These are phyloP conservation scores for Bipolaris victoriae DNA, from an alignment of 2,329 filamentous ascomycete species.

Conservation along the genomic window DNA sequence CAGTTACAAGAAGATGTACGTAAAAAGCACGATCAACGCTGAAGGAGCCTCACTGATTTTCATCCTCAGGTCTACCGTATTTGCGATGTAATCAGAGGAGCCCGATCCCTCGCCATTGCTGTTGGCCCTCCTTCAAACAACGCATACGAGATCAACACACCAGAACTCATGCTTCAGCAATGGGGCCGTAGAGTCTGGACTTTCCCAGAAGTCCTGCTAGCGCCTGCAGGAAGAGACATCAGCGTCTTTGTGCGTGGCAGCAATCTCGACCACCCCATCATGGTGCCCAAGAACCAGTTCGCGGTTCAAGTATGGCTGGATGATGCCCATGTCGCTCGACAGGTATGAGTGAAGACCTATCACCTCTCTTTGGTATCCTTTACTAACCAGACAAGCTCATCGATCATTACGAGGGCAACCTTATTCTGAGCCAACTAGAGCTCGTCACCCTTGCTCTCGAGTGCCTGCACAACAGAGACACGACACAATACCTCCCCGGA, in stretches of 20 bases:
- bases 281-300: slow-evolving; percentile 51
- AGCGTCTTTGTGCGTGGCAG: slow-evolving; percentile 42
- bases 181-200: slow-evolving; percentile 58
- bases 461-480: slow-evolving; percentile 51
- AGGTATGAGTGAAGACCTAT: slow-evolving; percentile 15
- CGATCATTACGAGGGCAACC: slow-evolving; percentile 54
- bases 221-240: slow-evolving; percentile 38
- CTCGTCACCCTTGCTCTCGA: slow-evolving; percentile 51
- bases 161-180: slow-evolving; percentile 46
- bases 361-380: neutral
- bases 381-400: slow-evolving; percentile 44
- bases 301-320: slow-evolving; percentile 49
- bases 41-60: neutral
- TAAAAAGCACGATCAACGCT: neutral
- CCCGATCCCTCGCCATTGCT: slow-evolving; percentile 52
- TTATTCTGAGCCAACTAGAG: slow-evolving; percentile 51
- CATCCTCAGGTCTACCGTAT: slow-evolving; percentile 50
- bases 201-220: slow-evolving; percentile 53
- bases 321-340: slow-evolving; percentile 47
- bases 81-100: slow-evolving; percentile 54
- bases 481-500: slow-evolving; percentile 46
- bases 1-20: slow-evolving; percentile 40
- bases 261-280: slow-evolving; percentile 28
- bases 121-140: slow-evolving; percentile 42
- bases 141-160: slow-evolving; percentile 26